phyloP scores from a whole-genome alignment of 768 basidiomycete genomes.

The Neoboletus magnificus region DNA sequence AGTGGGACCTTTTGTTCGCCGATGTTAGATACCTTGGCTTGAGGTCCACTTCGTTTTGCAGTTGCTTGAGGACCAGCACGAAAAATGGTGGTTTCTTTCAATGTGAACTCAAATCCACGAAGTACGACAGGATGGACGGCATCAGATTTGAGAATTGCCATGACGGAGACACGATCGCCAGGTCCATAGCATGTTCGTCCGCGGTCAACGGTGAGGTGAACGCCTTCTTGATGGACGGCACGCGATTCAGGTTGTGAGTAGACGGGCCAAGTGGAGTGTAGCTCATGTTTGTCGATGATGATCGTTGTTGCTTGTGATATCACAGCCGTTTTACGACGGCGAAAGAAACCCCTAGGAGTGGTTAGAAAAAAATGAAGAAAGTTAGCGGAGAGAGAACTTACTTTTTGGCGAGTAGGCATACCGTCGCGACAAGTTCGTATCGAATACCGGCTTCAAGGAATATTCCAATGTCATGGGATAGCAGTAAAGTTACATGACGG shows the following conservation, averaged over 20 bases:
- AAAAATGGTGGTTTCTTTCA: slow-evolving; percentile 76
- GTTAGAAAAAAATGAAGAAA: slow-evolving; percentile 1
- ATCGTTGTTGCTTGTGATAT: slow-evolving; percentile 67
- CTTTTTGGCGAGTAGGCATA: slow-evolving; percentile 87
- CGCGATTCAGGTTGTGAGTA: slow-evolving; percentile 77
- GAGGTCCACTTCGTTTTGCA: slow-evolving; percentile 55
- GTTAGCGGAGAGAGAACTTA: slow-evolving; percentile 30
- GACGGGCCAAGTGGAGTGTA: slow-evolving; percentile 92
- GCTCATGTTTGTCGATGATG: slow-evolving; percentile 88
- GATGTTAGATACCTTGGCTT: slow-evolving; percentile 51
- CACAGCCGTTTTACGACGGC: slow-evolving; percentile 70
- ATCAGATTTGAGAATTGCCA: slow-evolving; percentile 71
- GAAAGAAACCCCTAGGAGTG: slow-evolving; percentile 60
- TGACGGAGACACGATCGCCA: slow-evolving; percentile 73
- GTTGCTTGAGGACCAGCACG: slow-evolving; percentile 54
- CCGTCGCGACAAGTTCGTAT: slow-evolving; percentile 86
- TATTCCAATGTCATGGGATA: not conserved
- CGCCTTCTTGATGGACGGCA: slow-evolving; percentile 59
- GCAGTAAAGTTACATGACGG: not conserved
- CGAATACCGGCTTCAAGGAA: slow-evolving; percentile 67
- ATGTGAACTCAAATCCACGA: slow-evolving; percentile 77
- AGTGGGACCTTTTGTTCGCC: slow-evolving; percentile 71
- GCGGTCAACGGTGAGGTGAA: slow-evolving; percentile 75
- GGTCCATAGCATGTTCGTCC: slow-evolving; percentile 80
- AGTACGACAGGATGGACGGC: slow-evolving; percentile 64